Conservation (phyloP, 805 yeast genomes). For the Candida patagonica region DNA sequence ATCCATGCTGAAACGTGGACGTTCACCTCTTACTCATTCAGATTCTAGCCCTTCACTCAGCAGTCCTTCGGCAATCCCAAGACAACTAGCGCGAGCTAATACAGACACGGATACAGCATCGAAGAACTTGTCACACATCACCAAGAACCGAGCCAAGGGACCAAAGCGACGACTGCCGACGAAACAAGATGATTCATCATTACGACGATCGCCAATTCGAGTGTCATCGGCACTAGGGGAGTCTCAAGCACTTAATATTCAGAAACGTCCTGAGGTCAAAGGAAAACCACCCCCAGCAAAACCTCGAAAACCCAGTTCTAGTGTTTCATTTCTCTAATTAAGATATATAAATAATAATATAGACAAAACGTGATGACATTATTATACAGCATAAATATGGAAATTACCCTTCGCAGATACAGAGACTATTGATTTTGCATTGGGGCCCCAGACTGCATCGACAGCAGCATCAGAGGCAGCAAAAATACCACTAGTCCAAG, state of each 20-base stretch:
- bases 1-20: conserved; percentile 10
- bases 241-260: neutral
- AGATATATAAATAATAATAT: neutral
- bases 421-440: conserved; percentile 11
- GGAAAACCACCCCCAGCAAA: conserved; percentile 11
- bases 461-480: conserved; percentile 3
- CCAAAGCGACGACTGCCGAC: conserved; percentile 33
- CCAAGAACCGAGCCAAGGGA: conserved; percentile 30
- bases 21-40: neutral
- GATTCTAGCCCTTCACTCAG: conserved; percentile 7
- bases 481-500: conserved; percentile 23
- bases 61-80: conserved; percentile 1
- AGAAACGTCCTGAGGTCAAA: conserved; percentile 4
- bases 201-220: neutral
- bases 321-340: too few relatives aligned
- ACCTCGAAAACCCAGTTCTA: conserved; percentile 17
- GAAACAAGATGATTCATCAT: too few relatives aligned
- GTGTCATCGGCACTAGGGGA: neutral
- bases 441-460: conserved; percentile 13
- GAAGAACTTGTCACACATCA: conserved; percentile 22
- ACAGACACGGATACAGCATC: conserved; percentile 12
- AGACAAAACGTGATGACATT: neutral
- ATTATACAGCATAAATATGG: conserved; percentile 6
- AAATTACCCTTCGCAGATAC: conserved; percentile 15
- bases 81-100: conserved; percentile 15